Evolutionary conservation across 2,329 filamentous ascomycete genomes (phyloP).

Genomic region (Colletotrichum sp.): DNA sequence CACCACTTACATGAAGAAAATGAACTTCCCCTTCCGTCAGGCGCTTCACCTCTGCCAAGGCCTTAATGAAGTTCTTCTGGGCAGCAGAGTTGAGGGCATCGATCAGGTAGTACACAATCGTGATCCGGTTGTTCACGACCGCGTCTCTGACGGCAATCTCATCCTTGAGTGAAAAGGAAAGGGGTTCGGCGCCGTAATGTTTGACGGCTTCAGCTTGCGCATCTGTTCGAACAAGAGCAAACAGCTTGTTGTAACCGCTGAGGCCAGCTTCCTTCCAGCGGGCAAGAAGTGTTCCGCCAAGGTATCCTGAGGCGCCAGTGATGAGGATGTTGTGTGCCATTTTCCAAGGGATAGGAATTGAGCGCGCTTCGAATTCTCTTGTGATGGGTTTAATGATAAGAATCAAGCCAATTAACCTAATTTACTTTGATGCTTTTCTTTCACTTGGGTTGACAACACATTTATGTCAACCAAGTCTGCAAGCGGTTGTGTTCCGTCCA

Average conservation of each 20-base stretch:
- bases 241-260: conserved; percentile 46
- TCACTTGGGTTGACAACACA: background rate
- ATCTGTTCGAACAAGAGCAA: conserved; percentile 50
- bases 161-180: conserved; percentile 44
- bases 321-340: conserved; percentile 44
- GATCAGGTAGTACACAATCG: conserved; percentile 53
- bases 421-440: background rate
- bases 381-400: background rate
- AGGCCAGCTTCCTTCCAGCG: conserved; percentile 32
- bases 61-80: conserved; percentile 48
- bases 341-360: background rate
- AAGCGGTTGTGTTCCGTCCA: background rate
- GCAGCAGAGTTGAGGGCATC: conserved; percentile 37
- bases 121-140: conserved; percentile 49
- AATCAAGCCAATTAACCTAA: background rate
- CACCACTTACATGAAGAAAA: background rate
- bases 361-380: background rate
- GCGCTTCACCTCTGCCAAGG: conserved; percentile 47
- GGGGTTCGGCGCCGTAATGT: conserved; percentile 45
- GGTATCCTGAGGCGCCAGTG: conserved; percentile 58
- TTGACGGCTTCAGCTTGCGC: conserved; percentile 49
- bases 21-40: background rate
- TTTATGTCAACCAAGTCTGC: background rate
- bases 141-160: conserved; percentile 35
- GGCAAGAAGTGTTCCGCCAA: conserved; percentile 54